Evolutionary conservation across 306 rosid species (phyloP).

Genomic region (Inga oerstediana): DNA sequence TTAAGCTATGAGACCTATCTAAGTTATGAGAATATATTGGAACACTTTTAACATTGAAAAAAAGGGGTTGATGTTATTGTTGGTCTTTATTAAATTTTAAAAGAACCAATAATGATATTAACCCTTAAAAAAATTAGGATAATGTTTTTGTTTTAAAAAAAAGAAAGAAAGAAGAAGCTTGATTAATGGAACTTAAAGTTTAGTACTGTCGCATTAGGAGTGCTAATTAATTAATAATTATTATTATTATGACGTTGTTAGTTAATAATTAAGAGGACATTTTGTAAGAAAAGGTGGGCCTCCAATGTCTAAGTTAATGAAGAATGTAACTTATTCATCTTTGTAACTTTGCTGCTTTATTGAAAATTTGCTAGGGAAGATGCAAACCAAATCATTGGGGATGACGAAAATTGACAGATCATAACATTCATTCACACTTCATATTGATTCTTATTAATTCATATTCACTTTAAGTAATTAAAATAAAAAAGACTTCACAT

Average conservation of each 20-base stretch:
- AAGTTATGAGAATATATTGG: too few species aligned
- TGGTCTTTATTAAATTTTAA: too few species aligned
- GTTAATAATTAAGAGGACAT: not conserved
- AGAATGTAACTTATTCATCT: conserved; percentile 11
- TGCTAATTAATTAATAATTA: not conserved
- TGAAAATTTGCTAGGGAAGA: conserved; percentile 67
- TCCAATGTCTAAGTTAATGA: conserved; percentile 40
- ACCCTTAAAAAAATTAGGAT: too few species aligned
- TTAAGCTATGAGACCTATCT: too few species aligned
- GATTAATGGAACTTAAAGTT: not conserved
- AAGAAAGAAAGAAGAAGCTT: not conserved
- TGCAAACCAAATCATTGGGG: conserved; percentile 66
- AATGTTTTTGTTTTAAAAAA: too few species aligned
- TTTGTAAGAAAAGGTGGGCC: conserved; percentile 43
- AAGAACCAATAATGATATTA: too few species aligned
- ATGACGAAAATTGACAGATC: not conserved
- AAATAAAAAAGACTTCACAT: conserved; percentile 3
- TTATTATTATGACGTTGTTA: not conserved
- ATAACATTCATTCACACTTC: conserved; percentile 27
- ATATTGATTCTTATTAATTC: conserved; percentile 17
- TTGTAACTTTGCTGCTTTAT: conserved; percentile 55
- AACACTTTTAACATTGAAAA: too few species aligned
- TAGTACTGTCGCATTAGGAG: not conserved
- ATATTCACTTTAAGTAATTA: not conserved
- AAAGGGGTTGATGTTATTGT: too few species aligned